Conservation (phyloP, 1,139 yeast genomes). For the Candida sp. region DNA sequence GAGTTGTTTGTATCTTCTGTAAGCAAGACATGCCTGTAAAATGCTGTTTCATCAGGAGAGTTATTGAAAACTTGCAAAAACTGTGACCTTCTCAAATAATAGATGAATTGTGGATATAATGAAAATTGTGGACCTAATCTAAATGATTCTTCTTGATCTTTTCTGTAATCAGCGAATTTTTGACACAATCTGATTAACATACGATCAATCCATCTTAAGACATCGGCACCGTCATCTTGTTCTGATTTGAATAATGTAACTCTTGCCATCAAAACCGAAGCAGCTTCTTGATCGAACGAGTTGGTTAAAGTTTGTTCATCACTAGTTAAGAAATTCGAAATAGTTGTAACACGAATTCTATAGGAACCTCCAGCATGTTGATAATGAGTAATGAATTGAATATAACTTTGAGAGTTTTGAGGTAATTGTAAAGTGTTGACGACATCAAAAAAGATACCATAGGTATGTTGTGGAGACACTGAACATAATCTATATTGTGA, state of each 20-base stretch:
- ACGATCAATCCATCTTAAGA: slow-evolving; percentile 50
- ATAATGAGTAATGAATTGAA: slow-evolving; percentile 73
- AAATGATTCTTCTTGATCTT: slow-evolving; percentile 45
- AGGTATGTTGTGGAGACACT: slow-evolving; percentile 81
- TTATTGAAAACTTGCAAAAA: slow-evolving; percentile 95
- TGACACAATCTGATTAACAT: slow-evolving; percentile 50
- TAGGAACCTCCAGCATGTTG: slow-evolving; percentile 81
- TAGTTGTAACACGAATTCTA: slow-evolving; percentile 89
- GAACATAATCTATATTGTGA: slow-evolving; percentile 84
- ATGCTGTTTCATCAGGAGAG: slow-evolving; percentile 98
- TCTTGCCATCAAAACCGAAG: slow-evolving; percentile 94
- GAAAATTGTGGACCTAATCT: slow-evolving; percentile 46
- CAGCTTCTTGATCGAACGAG: slow-evolving; percentile 98
- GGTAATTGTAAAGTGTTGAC: slow-evolving; percentile 49
- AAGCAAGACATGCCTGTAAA: slow-evolving; percentile 88
- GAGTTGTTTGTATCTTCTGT: slow-evolving; percentile 92
- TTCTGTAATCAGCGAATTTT: slow-evolving; percentile 49
- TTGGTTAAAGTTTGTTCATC: slow-evolving; percentile 49
- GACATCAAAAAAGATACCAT: slow-evolving; percentile 86
- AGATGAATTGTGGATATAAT: slow-evolving; percentile 89
- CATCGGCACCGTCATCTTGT: slow-evolving; percentile 56
- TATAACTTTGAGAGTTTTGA: slow-evolving; percentile 51
- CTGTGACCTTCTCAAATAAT: slow-evolving; percentile 94
- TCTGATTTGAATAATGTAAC: slow-evolving; percentile 89
- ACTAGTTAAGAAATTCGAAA: slow-evolving; percentile 59